phyloP scores from a whole-genome alignment of 1,139 yeast species.

The Suhomyces terraborum region DNA sequence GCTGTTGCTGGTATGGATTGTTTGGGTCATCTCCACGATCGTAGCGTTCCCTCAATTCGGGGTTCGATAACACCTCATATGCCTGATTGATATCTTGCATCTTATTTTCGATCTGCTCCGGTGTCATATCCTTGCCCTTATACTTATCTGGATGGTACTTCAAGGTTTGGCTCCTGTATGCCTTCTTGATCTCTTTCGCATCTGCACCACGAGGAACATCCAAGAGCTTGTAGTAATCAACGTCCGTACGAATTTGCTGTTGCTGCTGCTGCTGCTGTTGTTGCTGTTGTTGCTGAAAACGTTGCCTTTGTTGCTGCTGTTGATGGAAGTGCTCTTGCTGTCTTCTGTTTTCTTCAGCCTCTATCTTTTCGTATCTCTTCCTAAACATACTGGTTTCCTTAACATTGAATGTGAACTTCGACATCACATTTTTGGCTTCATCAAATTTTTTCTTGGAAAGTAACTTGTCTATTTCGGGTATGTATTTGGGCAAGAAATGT shows the following conservation, averaged over 20 bases:
- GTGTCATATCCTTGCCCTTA: constrained; percentile 61
- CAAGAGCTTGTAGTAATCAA: constrained; percentile 80
- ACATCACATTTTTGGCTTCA: constrained; percentile 42
- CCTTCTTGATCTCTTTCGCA: constrained; percentile 73
- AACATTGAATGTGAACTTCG: constrained; percentile 34
- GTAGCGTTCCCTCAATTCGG: constrained; percentile 62
- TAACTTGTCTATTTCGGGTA: constrained; percentile 47
- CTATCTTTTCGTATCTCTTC: constrained; percentile 30
- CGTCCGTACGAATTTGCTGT: constrained; percentile 48
- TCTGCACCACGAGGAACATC: constrained; percentile 71
- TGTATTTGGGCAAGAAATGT: constrained; percentile 47
- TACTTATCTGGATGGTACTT: constrained; percentile 92
- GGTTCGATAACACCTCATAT: constrained; percentile 77
- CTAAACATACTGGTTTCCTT: constrained; percentile 44
- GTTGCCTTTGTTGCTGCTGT: constrained; percentile 48
- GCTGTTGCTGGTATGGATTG: constrained; percentile 29
- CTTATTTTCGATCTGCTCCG: constrained; percentile 74
- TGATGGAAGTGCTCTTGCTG: constrained; percentile 45
- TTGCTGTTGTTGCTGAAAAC: constrained; percentile 41
- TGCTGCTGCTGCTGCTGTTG: constrained; percentile 48
- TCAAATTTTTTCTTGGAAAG: constrained; percentile 41
- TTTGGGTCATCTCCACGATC: constrained; percentile 66
- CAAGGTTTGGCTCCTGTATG: constrained; percentile 75
- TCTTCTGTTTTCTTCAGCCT: constrained; percentile 34
- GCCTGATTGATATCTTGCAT: constrained; percentile 96